Base-by-base conservation (phyloP, 805 yeast species). In the Schizosaccharomyces lindneri region DNA sequence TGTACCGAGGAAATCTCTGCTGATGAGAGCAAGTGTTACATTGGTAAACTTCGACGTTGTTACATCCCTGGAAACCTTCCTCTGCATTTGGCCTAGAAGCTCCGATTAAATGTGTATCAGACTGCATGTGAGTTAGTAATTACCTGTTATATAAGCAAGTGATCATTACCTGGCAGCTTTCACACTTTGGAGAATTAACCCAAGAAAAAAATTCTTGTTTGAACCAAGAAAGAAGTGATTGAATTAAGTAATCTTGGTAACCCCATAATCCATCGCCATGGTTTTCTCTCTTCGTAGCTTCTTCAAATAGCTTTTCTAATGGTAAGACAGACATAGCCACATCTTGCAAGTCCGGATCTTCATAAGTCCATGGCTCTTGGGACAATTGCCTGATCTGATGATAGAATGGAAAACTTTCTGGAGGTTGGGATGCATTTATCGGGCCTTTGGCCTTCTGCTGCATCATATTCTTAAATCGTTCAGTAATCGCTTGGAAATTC, bases 171-270 rank as follows among this genome's bases (percentile, higher is more conserved):
- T 39, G 17, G 59, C 95, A 85, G 0, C 61, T 61, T 0, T 73
- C 68, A 65, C 95, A 86, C 11, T 73, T 69, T 0, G 93, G 87
- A 46, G 76, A 76, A 66, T 84, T 84, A 7, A 86, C 82, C 97
- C 97, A 90, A 32, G 72, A 74, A 73, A 90, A 90, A 73, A 86
- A 88, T 51, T 80, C 83, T 48, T 81, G 74, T 66, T 87, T 87
- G 73, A 83, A 90, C 82, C 87, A 84, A 6, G 60, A 24, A n/a
- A 48, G 32, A 17, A 31, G 15, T 19, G 55, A n/a, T 51, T 51
- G 51, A 36, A 36, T 83, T 2, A 84, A 64, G 36, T 76, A 72
- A 67, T 84, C 90, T 48, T 79, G 76, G 62, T 79, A 75, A 19
- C 79, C 76, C 65, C 73, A 72, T 29, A 63, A 63, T 0, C 64